These are phyloP conservation scores for Daldinia sp. DNA, from an alignment of 2,329 filamentous ascomycete genomes.

Conservation along the genomic window DNA sequence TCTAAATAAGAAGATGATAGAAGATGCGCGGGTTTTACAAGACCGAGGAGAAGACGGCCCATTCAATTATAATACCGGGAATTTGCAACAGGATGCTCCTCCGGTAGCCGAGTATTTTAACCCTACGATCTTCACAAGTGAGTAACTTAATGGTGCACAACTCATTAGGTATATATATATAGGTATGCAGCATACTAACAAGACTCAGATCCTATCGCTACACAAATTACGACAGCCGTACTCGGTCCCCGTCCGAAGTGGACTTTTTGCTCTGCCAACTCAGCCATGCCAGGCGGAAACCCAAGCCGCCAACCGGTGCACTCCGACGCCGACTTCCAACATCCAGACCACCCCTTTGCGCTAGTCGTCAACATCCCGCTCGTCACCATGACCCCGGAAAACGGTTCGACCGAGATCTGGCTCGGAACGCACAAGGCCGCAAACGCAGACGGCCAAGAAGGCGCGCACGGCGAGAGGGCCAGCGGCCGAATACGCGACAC, in stretches of 20 bases:
- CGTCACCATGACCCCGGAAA: constrained; percentile 58
- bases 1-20: constrained; percentile 66
- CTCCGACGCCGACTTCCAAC: constrained; percentile 65
- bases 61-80: constrained; percentile 70
- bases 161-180: not conserved
- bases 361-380: constrained; percentile 63
- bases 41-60: constrained; percentile 61
- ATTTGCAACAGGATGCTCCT: constrained; percentile 68
- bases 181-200: constrained; percentile 1
- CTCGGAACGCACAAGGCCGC: constrained; percentile 59
- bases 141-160: not conserved
- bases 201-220: constrained; percentile 59
- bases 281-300: constrained; percentile 55
- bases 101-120: constrained; percentile 59
- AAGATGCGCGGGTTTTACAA: constrained; percentile 63
- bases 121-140: constrained; percentile 62
- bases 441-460: constrained; percentile 53
- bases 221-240: constrained; percentile 62
- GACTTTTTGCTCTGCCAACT: constrained; percentile 67
- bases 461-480: constrained; percentile 59
- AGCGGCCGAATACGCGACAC: constrained; percentile 58
- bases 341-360: constrained; percentile 63
- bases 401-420: constrained; percentile 68
- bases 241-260: constrained; percentile 63
- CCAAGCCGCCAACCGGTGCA: constrained; percentile 64